Conservation (phyloP, 2,329 filamentous ascomycete species). For the Ophidiomyces ophidiicola region DNA sequence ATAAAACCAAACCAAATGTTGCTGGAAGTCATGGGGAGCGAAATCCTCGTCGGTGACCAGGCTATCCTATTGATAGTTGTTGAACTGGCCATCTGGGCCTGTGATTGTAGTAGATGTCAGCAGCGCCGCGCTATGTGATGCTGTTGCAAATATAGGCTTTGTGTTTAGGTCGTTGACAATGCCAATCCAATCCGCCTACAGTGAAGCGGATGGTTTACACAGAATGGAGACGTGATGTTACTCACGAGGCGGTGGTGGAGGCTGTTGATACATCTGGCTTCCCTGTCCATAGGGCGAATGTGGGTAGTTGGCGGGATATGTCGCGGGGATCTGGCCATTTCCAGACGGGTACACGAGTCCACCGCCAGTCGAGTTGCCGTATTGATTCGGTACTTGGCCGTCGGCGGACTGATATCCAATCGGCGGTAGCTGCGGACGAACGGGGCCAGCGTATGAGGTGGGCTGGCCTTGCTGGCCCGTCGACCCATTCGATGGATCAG, state of each 20-base stretch:
- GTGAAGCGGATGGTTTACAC: background rate
- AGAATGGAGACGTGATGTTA: constrained; percentile 23
- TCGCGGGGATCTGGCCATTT: constrained; percentile 35
- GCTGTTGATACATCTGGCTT: constrained; percentile 37
- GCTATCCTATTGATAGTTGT: constrained; percentile 20
- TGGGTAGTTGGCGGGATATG: constrained; percentile 37
- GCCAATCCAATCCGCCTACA: constrained; percentile 1
- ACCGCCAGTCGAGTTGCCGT: constrained; percentile 45
- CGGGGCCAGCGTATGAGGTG: constrained; percentile 37
- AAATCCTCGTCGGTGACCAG: constrained; percentile 1
- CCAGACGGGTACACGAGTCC: constrained; percentile 38
- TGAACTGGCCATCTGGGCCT: constrained; percentile 22
- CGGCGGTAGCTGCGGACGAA: constrained; percentile 57
- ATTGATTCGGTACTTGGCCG: constrained; percentile 46
- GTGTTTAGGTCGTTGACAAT: constrained; percentile 8
- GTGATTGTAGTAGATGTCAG: constrained; percentile 20
- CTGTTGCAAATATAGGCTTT: constrained; percentile 14
- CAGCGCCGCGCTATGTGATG: constrained; percentile 17
- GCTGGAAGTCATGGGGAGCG: background rate
- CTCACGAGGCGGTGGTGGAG: constrained; percentile 31
- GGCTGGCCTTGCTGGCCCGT: constrained; percentile 22
- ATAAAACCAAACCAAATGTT: background rate
- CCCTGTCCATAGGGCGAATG: constrained; percentile 40
- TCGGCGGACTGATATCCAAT: constrained; percentile 57
- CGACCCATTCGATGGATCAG: constrained; percentile 36